Base-by-base conservation (phyloP, 306 rosid genomes). In the Cucumis cinereus region DNA sequence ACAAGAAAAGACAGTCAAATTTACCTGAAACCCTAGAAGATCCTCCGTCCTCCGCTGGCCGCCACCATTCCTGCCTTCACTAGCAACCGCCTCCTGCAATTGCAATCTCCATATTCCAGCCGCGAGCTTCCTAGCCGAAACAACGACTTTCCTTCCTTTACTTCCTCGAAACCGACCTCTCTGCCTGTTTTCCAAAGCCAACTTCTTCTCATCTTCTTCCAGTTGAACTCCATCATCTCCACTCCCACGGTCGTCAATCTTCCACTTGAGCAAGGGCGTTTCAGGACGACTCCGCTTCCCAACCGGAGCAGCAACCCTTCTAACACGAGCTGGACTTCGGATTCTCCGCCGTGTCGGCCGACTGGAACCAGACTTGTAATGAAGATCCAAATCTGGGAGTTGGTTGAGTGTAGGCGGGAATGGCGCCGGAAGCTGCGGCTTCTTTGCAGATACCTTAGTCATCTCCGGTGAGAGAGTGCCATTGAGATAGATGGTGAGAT, bases 111-210 rank as follows among this genome's bases (percentile, higher is more conserved):
- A 93, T 1, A 93, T 76, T 7, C 86, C 94, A 6, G 97, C 97
- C 8, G 91, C 97, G 61, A 93, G 89, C 86, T 91, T 93, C 86
- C 98, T 86, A 10, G 88, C 92, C 24, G 98, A 93, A 59, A 93
- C 80, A 33, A 60, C 14, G 17, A 10, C 82, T 23, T 85, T 90
- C 36, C 66, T 80, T 43, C 75, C 82, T 75, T 78, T 85, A 82
- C 54, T 73, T 7, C 80, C 81, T 23, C 74, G 78, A 81, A 88
- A 77, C 45, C 72, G 79, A 2, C 61, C 20, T 60, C 84, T 84
- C 79, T 88, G 75, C 1, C 85, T 76, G 0, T 70, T 24, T 60
- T 60, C 86, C 36, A 8, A 6, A 61, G 49, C 41, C 22, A 58
- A 80, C 83, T 38, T 82, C 61, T 61, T 81, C 22, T 77, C 78